phyloP scores from a whole-genome alignment of 352 stramenopile species.

The Phytophthora constricta region DNA sequence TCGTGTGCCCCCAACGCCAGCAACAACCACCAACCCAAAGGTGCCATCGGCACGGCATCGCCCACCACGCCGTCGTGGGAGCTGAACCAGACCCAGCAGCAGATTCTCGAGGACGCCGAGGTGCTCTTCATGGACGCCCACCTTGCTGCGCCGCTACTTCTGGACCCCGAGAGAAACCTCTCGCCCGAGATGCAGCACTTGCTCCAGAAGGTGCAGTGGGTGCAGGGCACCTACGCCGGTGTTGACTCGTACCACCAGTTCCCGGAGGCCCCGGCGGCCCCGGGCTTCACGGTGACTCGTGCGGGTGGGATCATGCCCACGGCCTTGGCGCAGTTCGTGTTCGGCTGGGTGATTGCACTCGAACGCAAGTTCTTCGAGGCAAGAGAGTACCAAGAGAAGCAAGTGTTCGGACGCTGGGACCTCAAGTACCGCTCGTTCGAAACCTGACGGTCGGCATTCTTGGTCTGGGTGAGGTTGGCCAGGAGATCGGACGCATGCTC shows the following conservation, averaged over 20 bases:
- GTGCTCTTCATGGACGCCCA: constrained; percentile 44
- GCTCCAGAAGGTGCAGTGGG: constrained; percentile 55
- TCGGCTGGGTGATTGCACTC: constrained; percentile 54
- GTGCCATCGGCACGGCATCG: background rate
- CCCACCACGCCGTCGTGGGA: constrained; percentile 25
- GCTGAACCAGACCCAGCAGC: constrained; percentile 29
- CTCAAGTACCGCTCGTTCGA: constrained; percentile 49
- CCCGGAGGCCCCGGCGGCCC: constrained; percentile 18
- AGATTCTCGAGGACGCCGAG: constrained; percentile 38
- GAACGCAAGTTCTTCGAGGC: constrained; percentile 53
- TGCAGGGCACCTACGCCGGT: constrained; percentile 62
- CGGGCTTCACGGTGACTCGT: constrained; percentile 52
- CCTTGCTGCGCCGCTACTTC: constrained; percentile 40
- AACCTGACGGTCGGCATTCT: constrained; percentile 64
- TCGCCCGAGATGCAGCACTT: constrained; percentile 45
- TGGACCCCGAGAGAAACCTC: constrained; percentile 42
- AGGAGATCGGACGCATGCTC: constrained; percentile 57
- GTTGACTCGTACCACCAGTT: constrained; percentile 56
- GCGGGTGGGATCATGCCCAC: constrained; percentile 62
- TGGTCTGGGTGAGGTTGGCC: constrained; percentile 65
- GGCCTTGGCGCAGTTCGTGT: constrained; percentile 56
- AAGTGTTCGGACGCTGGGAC: constrained; percentile 41
- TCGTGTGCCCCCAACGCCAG: constrained; percentile 23
- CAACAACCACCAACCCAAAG: constrained; percentile 37
- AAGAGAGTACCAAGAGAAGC: constrained; percentile 36